Evolutionary conservation across 2,329 filamentous ascomycete genomes (phyloP), one percentile per base, ranked within the genome.

Genomic region (Xylariales sp.): DNA sequence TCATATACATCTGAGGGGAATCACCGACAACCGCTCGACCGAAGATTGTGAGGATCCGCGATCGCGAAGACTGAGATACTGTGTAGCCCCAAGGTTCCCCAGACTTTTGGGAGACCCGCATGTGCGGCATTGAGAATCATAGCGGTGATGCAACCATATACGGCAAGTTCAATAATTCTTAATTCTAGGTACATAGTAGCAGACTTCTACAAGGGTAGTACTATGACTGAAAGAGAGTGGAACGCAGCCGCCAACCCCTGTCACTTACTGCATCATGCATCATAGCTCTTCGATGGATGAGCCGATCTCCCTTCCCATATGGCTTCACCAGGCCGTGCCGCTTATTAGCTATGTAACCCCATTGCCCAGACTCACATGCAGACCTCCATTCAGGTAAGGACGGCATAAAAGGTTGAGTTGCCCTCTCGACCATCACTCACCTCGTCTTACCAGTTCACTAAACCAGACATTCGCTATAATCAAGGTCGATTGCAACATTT

Each of bases 81-180:
- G 24, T n/a, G 15, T 12, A 21, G n/a, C 25, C 35, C 29, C 35
- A 18, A 29, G 36, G 14, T 39, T 31, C 36, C 36, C 36, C 36
- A 39, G 36, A 39, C 24, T 31, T 16, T 20, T 29, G 24, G 16
- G 36, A 39, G 16, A 24, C 36, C 29, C 29, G 16, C 36, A 39
- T 18, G 11, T 11, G 12, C 7, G 10, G 24, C 14, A 14, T 20
- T 20, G 36, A 9, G 9, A 19, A 39, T 39, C 36, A 31, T 39
- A 29, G 12, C 36, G 36, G 36, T 11, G 27, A 14, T 31, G 12
- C n/a, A 19, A 10, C 36, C 36, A 5, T n/a, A 39, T 31, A 12
- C 31, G 36, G 36, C 36, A 39, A 39, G 36, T 39, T 39, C 36
- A 39, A 39, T 39, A 39, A 29, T 29, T 39, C 15, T 31, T 31